A percentile compares a stretch with the other conserved stretches of the same genome.
Conservation (phyloP, 2,329 filamentous ascomycete species). For the Fusarium equiseti region DNA sequence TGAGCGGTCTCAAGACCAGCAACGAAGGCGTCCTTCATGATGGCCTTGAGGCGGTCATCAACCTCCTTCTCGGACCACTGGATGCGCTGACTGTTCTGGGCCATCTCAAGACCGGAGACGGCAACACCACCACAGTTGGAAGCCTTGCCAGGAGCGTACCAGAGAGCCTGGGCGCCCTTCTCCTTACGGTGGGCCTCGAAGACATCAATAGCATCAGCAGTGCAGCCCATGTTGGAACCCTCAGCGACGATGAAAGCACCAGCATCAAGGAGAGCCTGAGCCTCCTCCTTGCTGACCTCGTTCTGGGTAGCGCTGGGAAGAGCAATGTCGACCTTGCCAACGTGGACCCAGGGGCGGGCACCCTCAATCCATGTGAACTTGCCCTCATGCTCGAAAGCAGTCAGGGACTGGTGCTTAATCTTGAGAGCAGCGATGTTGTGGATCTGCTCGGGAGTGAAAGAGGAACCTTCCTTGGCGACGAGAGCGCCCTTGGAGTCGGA, state of each 20-base stretch:
- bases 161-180: slow-evolving; percentile 78
- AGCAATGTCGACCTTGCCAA: slow-evolving; percentile 89
- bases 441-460: slow-evolving; percentile 85
- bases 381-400: slow-evolving; percentile 73
- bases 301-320: slow-evolving; percentile 97
- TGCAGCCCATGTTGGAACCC: slow-evolving; percentile 99
- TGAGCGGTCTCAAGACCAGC: slow-evolving; percentile 90
- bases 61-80: slow-evolving; percentile 91
- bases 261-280: slow-evolving; percentile 79
- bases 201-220: slow-evolving; percentile 91
- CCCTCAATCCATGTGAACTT: slow-evolving; percentile 89
- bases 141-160: slow-evolving; percentile 98
- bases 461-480: slow-evolving; percentile 76
- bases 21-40: slow-evolving; percentile 95
- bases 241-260: slow-evolving; percentile 91
- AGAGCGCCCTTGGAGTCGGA: slow-evolving; percentile 92
- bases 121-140: slow-evolving; percentile 98
- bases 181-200: slow-evolving; percentile 84
- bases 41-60: slow-evolving; percentile 87
- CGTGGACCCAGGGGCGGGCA: slow-evolving; percentile 90
- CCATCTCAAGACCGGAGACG: slow-evolving; percentile 98
- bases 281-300: slow-evolving; percentile 94
- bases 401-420: slow-evolving; percentile 85
- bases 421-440: slow-evolving; percentile 85
- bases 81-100: slow-evolving; percentile 92